Evolutionary conservation across 495 filamentous ascomycete genomes (phyloP).

Genomic region (Cladorrhinum samala): DNA sequence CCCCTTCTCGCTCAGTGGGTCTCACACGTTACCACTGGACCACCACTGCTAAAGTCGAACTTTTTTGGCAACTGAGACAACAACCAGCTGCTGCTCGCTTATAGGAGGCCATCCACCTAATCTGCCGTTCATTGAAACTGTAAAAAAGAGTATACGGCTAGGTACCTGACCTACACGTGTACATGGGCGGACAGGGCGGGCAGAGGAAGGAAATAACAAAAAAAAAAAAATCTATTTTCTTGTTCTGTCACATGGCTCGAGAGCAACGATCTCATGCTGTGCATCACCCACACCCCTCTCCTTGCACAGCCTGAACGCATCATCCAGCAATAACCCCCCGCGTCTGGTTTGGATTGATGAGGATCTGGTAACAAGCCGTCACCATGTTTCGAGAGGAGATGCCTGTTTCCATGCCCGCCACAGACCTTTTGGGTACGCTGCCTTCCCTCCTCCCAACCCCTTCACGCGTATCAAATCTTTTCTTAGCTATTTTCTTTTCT

Average conservation of each 20-base stretch:
- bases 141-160: too few relatives aligned
- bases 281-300: neutral
- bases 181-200: too few relatives aligned
- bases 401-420: neutral
- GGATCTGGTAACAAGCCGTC: neutral
- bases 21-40: too few relatives aligned
- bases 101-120: neutral
- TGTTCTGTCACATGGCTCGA: neutral
- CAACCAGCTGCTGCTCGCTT: neutral
- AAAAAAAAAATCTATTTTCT: too few relatives aligned
- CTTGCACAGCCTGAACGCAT: neutral
- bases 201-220: too few relatives aligned
- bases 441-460: too few relatives aligned
- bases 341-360: neutral
- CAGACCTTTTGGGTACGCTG: too few relatives aligned
- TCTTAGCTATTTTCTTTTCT: neutral
- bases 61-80: neutral
- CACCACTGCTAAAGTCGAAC: too few relatives aligned
- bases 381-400: neutral
- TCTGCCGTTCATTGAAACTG: neutral
- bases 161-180: too few relatives aligned
- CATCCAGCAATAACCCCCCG: neutral
- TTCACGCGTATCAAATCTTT: too few relatives aligned
- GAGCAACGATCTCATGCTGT: neutral
- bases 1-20: too few relatives aligned